Percentiles rank a stretch among this genome's conserved stretches.
Evolutionary conservation across 2,329 filamentous ascomycete species (phyloP).

Genomic region (Aspergillus amoenus): DNA sequence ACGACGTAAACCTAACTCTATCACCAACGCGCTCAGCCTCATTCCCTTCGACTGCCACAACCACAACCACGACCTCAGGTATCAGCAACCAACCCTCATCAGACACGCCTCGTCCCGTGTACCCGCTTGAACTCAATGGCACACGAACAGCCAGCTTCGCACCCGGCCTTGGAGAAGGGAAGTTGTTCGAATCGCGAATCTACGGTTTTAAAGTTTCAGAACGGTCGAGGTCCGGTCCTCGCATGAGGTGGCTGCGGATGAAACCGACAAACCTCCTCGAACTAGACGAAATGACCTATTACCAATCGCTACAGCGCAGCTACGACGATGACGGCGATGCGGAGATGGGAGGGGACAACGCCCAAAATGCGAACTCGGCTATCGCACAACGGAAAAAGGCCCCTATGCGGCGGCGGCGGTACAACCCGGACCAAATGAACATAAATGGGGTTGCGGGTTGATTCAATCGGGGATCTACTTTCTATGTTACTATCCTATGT

Average conservation of each 20-base stretch:
- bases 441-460: conserved; percentile 32
- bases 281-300: conserved; percentile 67
- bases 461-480: conserved; percentile 1
- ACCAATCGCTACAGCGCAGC: conserved; percentile 32
- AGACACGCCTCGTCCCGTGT: conserved; percentile 41
- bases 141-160: conserved; percentile 83
- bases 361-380: conserved; percentile 34
- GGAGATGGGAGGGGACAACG: conserved; percentile 32
- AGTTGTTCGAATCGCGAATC: conserved; percentile 91
- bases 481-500: background rate
- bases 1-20: conserved; percentile 46
- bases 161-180: conserved; percentile 76
- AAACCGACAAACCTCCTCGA: conserved; percentile 78
- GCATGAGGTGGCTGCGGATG: conserved; percentile 95
- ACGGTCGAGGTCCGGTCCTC: conserved; percentile 80
- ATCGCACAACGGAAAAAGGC: conserved; percentile 45
- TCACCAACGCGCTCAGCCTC: conserved; percentile 31
- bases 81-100: conserved; percentile 25
- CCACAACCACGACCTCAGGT: conserved; percentile 4
- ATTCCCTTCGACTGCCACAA: conserved; percentile 24
- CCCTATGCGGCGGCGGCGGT: conserved; percentile 42
- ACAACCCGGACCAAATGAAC: conserved; percentile 33
- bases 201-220: conserved; percentile 96
- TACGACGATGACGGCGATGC: conserved; percentile 39
- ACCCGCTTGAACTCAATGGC: conserved; percentile 71